Percentiles rank a stretch among this genome's conserved stretches.
Evolutionary conservation across 768 basidiomycete species (phyloP).

Genomic region (Cystoderma amianthinum): DNA sequence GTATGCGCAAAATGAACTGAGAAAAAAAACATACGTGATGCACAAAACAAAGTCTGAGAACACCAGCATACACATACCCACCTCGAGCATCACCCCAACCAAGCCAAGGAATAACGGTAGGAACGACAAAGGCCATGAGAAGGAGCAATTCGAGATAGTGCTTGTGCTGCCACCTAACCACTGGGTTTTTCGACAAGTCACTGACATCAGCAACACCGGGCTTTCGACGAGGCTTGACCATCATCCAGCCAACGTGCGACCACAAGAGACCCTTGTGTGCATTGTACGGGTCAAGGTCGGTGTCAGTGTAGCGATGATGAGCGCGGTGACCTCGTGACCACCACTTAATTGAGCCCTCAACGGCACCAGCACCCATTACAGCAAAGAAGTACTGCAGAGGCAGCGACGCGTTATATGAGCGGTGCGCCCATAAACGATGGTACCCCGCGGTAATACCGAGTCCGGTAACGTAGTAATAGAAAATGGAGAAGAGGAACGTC

Average conservation of each 20-base stretch:
- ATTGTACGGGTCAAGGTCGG: constrained; percentile 93
- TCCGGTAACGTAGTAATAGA: constrained; percentile 45
- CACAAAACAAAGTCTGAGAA: constrained; percentile 75
- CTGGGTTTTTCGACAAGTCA: constrained; percentile 72
- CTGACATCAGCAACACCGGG: constrained; percentile 88
- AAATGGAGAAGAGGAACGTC: constrained; percentile 51
- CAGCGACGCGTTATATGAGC: constrained; percentile 86
- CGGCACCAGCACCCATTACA: constrained; percentile 82
- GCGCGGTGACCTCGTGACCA: constrained; percentile 98
- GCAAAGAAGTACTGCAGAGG: constrained; percentile 85
- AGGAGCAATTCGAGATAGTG: constrained; percentile 70
- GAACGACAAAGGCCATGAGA: constrained; percentile 63
- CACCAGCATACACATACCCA: constrained; percentile 81
- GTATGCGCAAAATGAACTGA: constrained; percentile 2
- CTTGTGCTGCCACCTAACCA: constrained; percentile 85
- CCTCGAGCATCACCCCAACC: constrained; percentile 84
- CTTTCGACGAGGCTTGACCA: constrained; percentile 83
- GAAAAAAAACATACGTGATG: constrained; percentile 61
- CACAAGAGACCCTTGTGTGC: constrained; percentile 84
- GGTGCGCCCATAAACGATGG: constrained; percentile 96
- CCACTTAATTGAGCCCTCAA: constrained; percentile 98
- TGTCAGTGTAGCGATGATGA: constrained; percentile 96
- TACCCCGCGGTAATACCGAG: constrained; percentile 92
- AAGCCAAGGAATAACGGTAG: constrained; percentile 71
- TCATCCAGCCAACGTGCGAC: constrained; percentile 91